phyloP scores from a whole-genome alignment of 169 alveolate genomes.

The Eimeria acervulina region DNA sequence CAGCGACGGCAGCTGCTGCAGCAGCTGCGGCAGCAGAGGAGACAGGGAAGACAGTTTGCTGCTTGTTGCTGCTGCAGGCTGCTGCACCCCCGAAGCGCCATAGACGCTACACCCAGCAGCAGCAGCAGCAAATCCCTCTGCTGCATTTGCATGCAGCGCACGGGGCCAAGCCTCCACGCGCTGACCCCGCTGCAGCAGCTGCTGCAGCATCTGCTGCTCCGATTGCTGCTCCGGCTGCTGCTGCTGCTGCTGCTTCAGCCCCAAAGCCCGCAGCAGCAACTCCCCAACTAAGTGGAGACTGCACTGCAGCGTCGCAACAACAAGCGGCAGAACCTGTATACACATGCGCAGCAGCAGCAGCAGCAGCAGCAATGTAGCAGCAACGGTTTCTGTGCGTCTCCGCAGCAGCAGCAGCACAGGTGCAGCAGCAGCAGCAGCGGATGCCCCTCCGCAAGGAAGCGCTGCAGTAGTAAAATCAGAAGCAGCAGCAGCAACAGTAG shows the following conservation, averaged over 20 bases:
- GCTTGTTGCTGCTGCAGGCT: slow-evolving; percentile 54
- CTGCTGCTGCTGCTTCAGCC: slow-evolving; percentile 32
- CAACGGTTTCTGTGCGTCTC: neutral
- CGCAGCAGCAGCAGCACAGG: neutral
- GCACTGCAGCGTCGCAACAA: slow-evolving; percentile 67
- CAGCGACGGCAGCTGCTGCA: slow-evolving; percentile 20
- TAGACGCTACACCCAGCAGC: slow-evolving; percentile 22
- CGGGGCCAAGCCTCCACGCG: neutral
- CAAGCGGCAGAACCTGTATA: neutral
- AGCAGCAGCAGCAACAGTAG: slow-evolving; percentile 14
- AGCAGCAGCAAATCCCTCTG: slow-evolving; percentile 57
- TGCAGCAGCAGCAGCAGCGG: neutral
- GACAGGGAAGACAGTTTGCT: neutral
- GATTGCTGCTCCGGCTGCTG: slow-evolving; percentile 37
- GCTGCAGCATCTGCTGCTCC: slow-evolving; percentile 51
- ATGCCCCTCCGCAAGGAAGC: no score
- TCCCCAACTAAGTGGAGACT: slow-evolving; percentile 43
- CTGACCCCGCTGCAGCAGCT: slow-evolving; percentile 6
- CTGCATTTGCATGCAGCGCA: slow-evolving; percentile 49
- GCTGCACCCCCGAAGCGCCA: neutral
- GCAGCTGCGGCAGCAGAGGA: slow-evolving; percentile 21
- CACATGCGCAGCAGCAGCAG: slow-evolving; percentile 22
- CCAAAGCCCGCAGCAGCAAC: slow-evolving; percentile 69
- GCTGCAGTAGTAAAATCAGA: neutral
- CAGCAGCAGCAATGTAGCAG: neutral